Evolutionary conservation across 441 rosid species (phyloP).

Genomic region (Bruguiera hainesii): DNA sequence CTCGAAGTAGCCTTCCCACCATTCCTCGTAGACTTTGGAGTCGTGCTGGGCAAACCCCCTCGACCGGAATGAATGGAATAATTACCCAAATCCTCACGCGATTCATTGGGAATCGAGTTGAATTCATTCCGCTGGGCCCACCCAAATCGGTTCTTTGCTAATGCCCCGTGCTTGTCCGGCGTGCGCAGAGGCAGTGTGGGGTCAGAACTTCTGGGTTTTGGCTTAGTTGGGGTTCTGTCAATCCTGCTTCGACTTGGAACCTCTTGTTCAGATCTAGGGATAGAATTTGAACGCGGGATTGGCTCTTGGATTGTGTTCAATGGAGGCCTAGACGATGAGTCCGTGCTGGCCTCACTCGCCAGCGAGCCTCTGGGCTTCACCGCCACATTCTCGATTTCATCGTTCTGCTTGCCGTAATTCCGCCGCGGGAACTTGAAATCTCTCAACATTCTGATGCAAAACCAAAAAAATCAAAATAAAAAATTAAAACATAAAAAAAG

Average conservation of each 20-base stretch:
- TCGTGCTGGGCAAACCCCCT: constrained; percentile 37
- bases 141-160: constrained; percentile 56
- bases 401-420: constrained; percentile 49
- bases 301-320: constrained; percentile 56
- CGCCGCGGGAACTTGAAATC: constrained; percentile 52
- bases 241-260: constrained; percentile 27
- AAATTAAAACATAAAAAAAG: too few relatives aligned
- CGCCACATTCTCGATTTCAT: constrained; percentile 83
- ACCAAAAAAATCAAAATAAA: too few relatives aligned
- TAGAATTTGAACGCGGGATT: constrained; percentile 23
- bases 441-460: constrained; percentile 49
- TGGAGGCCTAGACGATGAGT: constrained; percentile 62
- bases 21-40: constrained; percentile 60
- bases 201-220: constrained; percentile 45
- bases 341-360: constrained; percentile 39
- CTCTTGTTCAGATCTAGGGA: constrained; percentile 37
- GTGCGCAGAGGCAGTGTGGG: constrained; percentile 59
- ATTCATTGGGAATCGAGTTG: constrained; percentile 18
- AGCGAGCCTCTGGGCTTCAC: constrained; percentile 49
- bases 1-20: constrained; percentile 50
- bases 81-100: constrained; percentile 30
- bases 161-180: constrained; percentile 66
- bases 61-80: constrained; percentile 15
- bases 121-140: constrained; percentile 66
- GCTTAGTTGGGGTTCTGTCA: constrained; percentile 72